Conservation (phyloP, 2,329 filamentous ascomycete genomes). For the Epicoccum sorghinum region DNA sequence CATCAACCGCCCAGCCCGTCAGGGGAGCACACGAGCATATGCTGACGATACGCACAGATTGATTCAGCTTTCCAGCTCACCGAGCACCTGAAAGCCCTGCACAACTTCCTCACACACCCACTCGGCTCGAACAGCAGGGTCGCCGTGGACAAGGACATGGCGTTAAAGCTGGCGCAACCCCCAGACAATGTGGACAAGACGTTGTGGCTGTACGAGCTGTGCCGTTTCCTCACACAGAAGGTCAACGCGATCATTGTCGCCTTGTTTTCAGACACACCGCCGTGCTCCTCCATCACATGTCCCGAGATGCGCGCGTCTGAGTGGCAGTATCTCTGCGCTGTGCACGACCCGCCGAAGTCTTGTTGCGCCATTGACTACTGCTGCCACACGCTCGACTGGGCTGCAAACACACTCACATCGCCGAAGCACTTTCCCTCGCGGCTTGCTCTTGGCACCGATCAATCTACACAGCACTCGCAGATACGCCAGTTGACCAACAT, state of each 20-base stretch:
- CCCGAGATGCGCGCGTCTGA: constrained; percentile 98
- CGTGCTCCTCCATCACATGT: constrained; percentile 87
- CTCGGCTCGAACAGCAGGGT: constrained; percentile 61
- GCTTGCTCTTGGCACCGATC: constrained; percentile 62
- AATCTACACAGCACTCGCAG: constrained; percentile 56
- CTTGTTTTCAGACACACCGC: constrained; percentile 87
- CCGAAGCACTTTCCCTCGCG: constrained; percentile 94
- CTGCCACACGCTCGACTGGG: constrained; percentile 98
- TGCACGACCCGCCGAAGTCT: constrained; percentile 93
- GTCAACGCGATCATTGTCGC: constrained; percentile 91
- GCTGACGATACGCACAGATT: constrained; percentile 63
- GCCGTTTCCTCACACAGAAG: constrained; percentile 92
- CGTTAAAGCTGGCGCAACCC: constrained; percentile 76
- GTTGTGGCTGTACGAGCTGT: constrained; percentile 97
- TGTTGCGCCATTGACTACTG: constrained; percentile 99
- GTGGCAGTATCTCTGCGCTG: constrained; percentile 98
- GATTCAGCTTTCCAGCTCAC: constrained; percentile 97
- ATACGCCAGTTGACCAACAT: constrained; percentile 91
- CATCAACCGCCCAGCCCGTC: not conserved
- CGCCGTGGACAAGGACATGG: constrained; percentile 77
- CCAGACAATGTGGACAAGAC: constrained; percentile 83
- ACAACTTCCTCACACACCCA: constrained; percentile 78
- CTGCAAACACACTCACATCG: constrained; percentile 90
- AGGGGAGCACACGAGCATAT: constrained; percentile 8
- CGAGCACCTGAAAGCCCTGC: constrained; percentile 92